phyloP scores from a whole-genome alignment of 2,329 filamentous ascomycete species.

The Clarireedia hainanense region DNA sequence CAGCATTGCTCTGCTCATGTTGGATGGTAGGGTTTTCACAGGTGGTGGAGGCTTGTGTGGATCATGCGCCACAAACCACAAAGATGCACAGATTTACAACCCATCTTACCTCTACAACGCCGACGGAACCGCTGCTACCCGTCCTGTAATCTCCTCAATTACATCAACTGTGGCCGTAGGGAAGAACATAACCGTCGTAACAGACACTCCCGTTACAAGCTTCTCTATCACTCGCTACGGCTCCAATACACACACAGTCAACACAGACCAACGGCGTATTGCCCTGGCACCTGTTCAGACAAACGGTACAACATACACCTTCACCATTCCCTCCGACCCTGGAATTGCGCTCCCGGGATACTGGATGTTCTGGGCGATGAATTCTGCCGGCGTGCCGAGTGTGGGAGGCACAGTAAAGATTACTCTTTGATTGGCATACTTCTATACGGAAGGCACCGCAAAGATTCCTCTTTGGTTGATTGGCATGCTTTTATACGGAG shows the following conservation, averaged over 20 bases:
- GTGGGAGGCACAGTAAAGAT: constrained; percentile 24
- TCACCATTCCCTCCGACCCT: constrained; percentile 38
- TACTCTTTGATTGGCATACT: neutral
- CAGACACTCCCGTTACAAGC: constrained; percentile 23
- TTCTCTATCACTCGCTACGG: constrained; percentile 42
- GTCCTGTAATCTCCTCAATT: constrained; percentile 36
- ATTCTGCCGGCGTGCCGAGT: constrained; percentile 38
- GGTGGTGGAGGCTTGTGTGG: constrained; percentile 48
- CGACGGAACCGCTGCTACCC: constrained; percentile 33
- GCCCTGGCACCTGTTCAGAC: constrained; percentile 30
- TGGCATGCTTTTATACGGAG: neutral
- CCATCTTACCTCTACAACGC: constrained; percentile 47
- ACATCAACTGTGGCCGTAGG: constrained; percentile 28
- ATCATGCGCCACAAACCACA: constrained; percentile 39
- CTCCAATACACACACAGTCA: constrained; percentile 45
- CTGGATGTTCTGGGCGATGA: constrained; percentile 46
- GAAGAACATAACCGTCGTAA: constrained; percentile 28
- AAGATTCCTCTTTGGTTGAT: neutral
- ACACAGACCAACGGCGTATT: constrained; percentile 50
- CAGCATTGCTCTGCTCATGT: constrained; percentile 39
- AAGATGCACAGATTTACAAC: constrained; percentile 46
- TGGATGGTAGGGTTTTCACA: constrained; percentile 42
- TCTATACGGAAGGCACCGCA: neutral
- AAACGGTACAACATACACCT: constrained; percentile 29
- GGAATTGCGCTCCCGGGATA: constrained; percentile 45